Conservation (phyloP, 768 basidiomycete species). For the Mycena polygramma region DNA sequence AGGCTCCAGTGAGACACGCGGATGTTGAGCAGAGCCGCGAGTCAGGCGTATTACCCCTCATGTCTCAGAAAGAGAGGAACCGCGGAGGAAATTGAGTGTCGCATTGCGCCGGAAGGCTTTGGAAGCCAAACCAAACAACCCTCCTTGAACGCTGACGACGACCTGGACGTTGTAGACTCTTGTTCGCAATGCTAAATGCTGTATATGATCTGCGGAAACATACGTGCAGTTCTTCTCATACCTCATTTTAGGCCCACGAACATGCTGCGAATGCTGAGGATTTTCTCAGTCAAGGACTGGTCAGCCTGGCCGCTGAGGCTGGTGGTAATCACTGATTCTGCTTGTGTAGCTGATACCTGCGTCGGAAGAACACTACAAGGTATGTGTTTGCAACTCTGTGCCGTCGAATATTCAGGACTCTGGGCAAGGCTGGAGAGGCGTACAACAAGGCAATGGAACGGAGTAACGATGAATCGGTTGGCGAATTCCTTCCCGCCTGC, state of each 20-base stretch:
- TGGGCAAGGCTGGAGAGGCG: slow-evolving; percentile 73
- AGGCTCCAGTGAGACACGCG: slow-evolving; percentile 12
- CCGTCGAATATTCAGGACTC: neutral
- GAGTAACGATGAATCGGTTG: slow-evolving; percentile 80
- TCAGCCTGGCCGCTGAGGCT: slow-evolving; percentile 41
- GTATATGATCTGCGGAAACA: slow-evolving; percentile 20
- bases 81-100: too few species aligned
- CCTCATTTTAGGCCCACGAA: slow-evolving; percentile 74
- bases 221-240: slow-evolving; percentile 10
- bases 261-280: slow-evolving; percentile 88
- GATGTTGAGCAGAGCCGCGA: neutral
- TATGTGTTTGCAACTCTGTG: neutral
- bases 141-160: neutral
- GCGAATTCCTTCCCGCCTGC: slow-evolving; percentile 27
- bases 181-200: slow-evolving; percentile 22
- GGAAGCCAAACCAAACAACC: slow-evolving; percentile 1
- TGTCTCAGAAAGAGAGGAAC: too few species aligned
- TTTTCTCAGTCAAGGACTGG: slow-evolving; percentile 71
- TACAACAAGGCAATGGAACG: slow-evolving; percentile 81
- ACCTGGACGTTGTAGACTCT: neutral
- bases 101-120: neutral
- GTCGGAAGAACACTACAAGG: slow-evolving; percentile 74
- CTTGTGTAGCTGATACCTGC: slow-evolving; percentile 62
- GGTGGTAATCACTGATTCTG: slow-evolving; percentile 1
- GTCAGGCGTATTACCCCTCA: too few species aligned